Percentiles rank a stretch among this genome's conserved stretches.
Conservation (phyloP, 2,329 filamentous ascomycete species). For the Colletotrichum orchidophilum region DNA sequence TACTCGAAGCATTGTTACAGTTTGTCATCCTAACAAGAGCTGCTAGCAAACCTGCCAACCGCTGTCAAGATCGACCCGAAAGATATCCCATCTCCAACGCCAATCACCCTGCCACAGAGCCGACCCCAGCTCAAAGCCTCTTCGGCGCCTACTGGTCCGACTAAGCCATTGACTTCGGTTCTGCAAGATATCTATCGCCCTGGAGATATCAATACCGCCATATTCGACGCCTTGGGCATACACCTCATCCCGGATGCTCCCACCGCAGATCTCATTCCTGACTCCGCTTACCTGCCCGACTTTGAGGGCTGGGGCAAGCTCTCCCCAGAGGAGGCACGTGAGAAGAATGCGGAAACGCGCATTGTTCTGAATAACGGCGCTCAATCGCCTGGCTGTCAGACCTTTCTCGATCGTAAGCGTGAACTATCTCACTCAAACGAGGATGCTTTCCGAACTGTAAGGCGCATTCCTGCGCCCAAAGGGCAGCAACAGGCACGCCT, state of each 20-base stretch:
- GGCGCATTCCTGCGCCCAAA: constrained; percentile 63
- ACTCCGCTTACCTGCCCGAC: constrained; percentile 61
- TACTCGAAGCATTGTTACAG: neutral
- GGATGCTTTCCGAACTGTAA: constrained; percentile 68
- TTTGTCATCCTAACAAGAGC: constrained; percentile 22
- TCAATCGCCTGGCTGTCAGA: constrained; percentile 64
- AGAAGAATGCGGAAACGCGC: constrained; percentile 58
- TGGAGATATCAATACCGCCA: constrained; percentile 55
- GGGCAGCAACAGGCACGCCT: constrained; percentile 64
- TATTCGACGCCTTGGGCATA: constrained; percentile 67
- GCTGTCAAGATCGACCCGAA: constrained; percentile 51
- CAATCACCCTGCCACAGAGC: constrained; percentile 60
- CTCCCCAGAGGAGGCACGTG: constrained; percentile 58
- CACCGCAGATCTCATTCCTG: constrained; percentile 62
- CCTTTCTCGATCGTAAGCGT: constrained; percentile 66
- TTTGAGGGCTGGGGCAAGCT: constrained; percentile 62
- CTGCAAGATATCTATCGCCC: constrained; percentile 65
- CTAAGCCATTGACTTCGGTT: constrained; percentile 56
- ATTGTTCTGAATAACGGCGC: constrained; percentile 61
- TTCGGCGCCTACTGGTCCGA: constrained; percentile 34
- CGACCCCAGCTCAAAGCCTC: constrained; percentile 40
- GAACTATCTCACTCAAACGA: constrained; percentile 67
- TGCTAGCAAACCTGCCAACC: constrained; percentile 38
- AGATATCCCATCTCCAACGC: constrained; percentile 66
- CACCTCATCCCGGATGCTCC: constrained; percentile 62